Percentiles rank a stretch among this genome's conserved stretches.
Evolutionary conservation across 2,329 filamentous ascomycete genomes (phyloP).

Genomic region (Diaporthe citrichinensis): DNA sequence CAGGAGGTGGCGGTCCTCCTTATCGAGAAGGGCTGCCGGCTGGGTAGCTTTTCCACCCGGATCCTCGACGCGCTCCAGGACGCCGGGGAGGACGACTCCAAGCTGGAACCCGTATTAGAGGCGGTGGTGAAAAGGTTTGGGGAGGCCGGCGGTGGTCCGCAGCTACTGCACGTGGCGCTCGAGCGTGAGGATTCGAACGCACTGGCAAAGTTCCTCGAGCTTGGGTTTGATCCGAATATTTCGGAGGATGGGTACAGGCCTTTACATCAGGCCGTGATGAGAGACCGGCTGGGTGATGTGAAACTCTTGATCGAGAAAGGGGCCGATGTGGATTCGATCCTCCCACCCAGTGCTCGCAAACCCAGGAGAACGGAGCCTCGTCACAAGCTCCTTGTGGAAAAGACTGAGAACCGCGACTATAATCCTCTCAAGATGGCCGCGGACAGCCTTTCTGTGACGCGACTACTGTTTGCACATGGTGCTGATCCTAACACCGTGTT

Average conservation of each 20-base stretch:
- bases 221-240: conserved; percentile 16
- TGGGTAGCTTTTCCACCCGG: background rate
- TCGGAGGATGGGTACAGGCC: conserved; percentile 5
- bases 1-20: background rate
- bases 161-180: background rate
- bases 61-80: background rate
- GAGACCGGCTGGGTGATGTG: background rate
- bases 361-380: background rate
- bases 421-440: background rate
- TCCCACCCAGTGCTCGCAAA: conserved; percentile 10
- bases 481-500: conserved; percentile 2
- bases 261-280: conserved; percentile 5
- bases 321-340: background rate
- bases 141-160: background rate
- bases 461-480: background rate
- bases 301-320: background rate
- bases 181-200: conserved; percentile 10
- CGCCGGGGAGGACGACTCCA: background rate
- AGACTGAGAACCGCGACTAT: conserved; percentile 4
- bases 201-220: background rate
- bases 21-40: conserved; percentile 2
- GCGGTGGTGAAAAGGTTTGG: background rate
- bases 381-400: conserved; percentile 2
- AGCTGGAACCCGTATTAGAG: background rate
- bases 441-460: background rate